phyloP scores from a whole-genome alignment of 306 rosid species.

The Sophora flavescens region DNA sequence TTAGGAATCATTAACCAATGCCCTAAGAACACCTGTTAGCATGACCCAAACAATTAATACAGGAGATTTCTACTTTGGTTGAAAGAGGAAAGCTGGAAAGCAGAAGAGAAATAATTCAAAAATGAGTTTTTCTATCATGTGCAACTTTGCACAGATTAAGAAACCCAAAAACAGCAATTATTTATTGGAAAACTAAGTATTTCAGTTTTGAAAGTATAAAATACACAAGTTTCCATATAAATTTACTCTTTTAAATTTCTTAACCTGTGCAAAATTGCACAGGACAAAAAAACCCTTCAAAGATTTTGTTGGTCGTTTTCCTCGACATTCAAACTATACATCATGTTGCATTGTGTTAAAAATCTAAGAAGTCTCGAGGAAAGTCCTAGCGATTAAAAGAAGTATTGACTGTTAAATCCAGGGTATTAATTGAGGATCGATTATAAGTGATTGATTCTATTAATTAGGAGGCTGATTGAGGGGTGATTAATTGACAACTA shows the following conservation, averaged over 20 bases:
- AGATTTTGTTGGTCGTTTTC: no score
- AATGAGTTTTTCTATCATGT: no score
- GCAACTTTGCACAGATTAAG: no score
- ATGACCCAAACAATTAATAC: slow-evolving; percentile 7
- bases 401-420: not conserved
- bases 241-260: no score
- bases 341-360: slow-evolving; percentile 5
- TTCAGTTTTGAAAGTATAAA: no score
- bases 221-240: no score
- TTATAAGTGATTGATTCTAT: not conserved
- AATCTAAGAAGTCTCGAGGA: slow-evolving; percentile 14
- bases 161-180: no score
- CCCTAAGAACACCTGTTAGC: no score
- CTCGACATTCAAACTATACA: slow-evolving; percentile 3
- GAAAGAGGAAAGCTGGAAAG: slow-evolving; percentile 29
- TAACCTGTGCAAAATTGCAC: no score
- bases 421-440: slow-evolving; percentile 24
- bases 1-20: no score
- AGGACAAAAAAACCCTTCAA: no score
- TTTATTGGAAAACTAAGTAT: no score
- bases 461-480: not conserved
- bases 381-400: not conserved
- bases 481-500: not conserved
- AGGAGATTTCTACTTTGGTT: slow-evolving; percentile 10
- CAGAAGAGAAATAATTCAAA: slow-evolving; percentile 16